Conservation (phyloP, 2,329 filamentous ascomycete genomes). For the Pestalotiopsis sp. region DNA sequence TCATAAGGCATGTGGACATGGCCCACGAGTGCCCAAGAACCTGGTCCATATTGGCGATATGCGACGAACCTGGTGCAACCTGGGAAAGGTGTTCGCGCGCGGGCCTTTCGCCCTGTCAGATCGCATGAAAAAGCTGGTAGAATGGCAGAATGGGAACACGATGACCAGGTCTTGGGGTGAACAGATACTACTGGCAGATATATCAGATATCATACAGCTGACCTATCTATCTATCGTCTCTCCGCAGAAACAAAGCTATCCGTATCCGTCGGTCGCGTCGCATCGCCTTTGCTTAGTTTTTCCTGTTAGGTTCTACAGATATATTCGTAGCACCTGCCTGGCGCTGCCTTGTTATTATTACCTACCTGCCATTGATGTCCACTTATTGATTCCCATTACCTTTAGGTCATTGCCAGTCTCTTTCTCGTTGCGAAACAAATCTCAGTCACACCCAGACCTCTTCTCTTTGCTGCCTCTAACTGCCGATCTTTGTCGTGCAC, state of each 20-base stretch:
- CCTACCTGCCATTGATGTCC: background rate
- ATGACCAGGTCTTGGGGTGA: background rate
- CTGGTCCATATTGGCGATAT: background rate
- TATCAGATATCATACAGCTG: background rate
- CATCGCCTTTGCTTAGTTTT: background rate
- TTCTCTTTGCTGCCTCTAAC: background rate
- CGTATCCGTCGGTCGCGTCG: background rate
- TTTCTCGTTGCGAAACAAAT: background rate
- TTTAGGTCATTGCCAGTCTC: background rate
- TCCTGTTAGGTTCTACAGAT: background rate
- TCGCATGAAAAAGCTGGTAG: slow-evolving; percentile 10
- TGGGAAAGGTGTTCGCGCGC: background rate
- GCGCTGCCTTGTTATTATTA: background rate
- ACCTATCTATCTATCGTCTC: background rate
- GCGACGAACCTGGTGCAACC: background rate
- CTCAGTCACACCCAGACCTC: background rate
- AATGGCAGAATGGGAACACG: background rate
- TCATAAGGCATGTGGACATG: slow-evolving; percentile 12
- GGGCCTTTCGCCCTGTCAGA: slow-evolving; percentile 9
- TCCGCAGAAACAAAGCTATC: background rate
- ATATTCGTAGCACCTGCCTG: background rate
- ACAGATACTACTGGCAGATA: background rate
- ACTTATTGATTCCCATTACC: background rate
- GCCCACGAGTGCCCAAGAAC: slow-evolving; percentile 1
- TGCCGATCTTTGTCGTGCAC: background rate